Percentiles rank a stretch among this genome's conserved stretches.
phyloP scores from a whole-genome alignment of 208 protist species.

The Wallacemonas sp. region DNA sequence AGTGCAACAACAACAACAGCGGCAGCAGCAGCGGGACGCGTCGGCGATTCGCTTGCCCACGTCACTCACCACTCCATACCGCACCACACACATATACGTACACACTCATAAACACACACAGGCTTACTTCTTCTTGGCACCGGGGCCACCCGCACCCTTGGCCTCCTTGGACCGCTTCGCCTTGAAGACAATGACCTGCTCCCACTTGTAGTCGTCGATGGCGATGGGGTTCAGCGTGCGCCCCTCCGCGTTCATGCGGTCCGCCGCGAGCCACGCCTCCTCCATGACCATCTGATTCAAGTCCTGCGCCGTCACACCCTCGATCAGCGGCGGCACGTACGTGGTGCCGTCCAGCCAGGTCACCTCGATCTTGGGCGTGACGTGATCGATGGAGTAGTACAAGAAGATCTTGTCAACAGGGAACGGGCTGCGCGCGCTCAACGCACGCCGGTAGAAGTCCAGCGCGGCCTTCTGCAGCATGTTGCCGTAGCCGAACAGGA shows the following conservation, averaged over 20 bases:
- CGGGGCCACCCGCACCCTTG: conserved; percentile 25
- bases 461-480: conserved; percentile 81
- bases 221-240: conserved; percentile 79
- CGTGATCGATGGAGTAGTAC: conserved; percentile 83
- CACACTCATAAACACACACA: background rate
- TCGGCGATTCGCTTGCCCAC: too few species aligned
- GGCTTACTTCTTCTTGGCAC: conserved; percentile 38
- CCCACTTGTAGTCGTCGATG: conserved; percentile 93
- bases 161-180: conserved; percentile 81
- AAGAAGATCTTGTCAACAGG: conserved; percentile 89
- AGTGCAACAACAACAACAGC: too few species aligned
- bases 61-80: background rate
- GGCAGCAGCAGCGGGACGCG: too few species aligned
- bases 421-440: conserved; percentile 78
- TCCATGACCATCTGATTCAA: conserved; percentile 93
- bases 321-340: conserved; percentile 84
- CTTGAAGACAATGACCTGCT: conserved; percentile 89
- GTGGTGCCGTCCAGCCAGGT: conserved; percentile 86
- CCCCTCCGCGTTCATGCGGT: conserved; percentile 83
- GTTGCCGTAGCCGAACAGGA: conserved; percentile 86
- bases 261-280: conserved; percentile 85
- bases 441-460: conserved; percentile 87
- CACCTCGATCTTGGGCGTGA: conserved; percentile 89
- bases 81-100: background rate
- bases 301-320: conserved; percentile 76